Evolutionary conservation across 306 rosid species (phyloP).

Genomic region (Vigna mungo): DNA sequence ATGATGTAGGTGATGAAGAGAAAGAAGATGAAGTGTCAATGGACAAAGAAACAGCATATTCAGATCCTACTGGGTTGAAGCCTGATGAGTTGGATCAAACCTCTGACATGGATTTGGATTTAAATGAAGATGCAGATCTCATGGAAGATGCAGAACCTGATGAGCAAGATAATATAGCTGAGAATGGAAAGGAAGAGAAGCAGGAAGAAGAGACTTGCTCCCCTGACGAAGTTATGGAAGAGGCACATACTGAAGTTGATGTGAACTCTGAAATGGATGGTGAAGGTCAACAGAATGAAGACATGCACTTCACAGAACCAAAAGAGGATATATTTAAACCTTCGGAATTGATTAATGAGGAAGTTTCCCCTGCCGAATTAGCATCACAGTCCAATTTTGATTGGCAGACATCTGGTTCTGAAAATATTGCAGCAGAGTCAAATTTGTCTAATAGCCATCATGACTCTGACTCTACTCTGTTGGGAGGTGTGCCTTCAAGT

Average conservation of each 20-base stretch:
- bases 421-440: conserved; percentile 54
- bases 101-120: conserved; percentile 63
- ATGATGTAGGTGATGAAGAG: conserved; percentile 59
- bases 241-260: conserved; percentile 60
- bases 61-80: conserved; percentile 64
- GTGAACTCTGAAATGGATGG: conserved; percentile 61
- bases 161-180: conserved; percentile 53
- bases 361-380: conserved; percentile 53
- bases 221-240: conserved; percentile 74
- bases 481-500: conserved; percentile 68
- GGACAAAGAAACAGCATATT: conserved; percentile 67
- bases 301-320: conserved; percentile 47
- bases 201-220: conserved; percentile 55
- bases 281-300: conserved; percentile 55
- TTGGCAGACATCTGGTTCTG: conserved; percentile 54
- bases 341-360: conserved; percentile 50
- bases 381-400: conserved; percentile 60
- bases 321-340: conserved; percentile 53
- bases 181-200: conserved; percentile 42
- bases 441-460: conserved; percentile 58
- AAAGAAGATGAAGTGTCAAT: conserved; percentile 53
- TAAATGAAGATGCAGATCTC: conserved; percentile 53
- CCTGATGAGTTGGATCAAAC: conserved; percentile 65
- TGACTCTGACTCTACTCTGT: conserved; percentile 53
- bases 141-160: conserved; percentile 62